A percentile compares a stretch with the other conserved stretches of the same genome.
These are phyloP conservation scores for Paramecium bursaria DNA, from an alignment of 73 alveolate genomes.

Conservation along the genomic window DNA sequence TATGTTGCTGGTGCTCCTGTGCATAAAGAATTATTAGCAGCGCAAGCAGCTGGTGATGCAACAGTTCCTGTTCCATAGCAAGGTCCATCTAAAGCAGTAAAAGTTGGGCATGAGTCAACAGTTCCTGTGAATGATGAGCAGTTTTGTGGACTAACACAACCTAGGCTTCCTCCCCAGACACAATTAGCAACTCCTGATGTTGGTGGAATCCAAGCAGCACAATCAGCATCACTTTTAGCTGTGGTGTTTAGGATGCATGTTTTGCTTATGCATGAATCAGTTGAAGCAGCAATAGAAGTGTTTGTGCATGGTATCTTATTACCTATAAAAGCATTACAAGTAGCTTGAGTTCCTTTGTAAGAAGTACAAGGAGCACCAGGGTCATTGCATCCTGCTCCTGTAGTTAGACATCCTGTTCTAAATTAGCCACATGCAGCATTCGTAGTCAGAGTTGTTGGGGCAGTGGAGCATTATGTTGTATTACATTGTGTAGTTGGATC, in stretches of 20 bases:
- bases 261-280: slow-evolving; percentile 1
- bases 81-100: slow-evolving; percentile 48
- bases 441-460: neutral
- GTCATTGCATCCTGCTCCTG: neutral
- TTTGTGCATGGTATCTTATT: slow-evolving; percentile 21
- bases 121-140: slow-evolving; percentile 50
- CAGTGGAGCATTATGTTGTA: neutral
- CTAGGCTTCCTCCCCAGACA: too few relatives aligned
- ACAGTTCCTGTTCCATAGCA: slow-evolving; percentile 28
- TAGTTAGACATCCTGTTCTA: neutral
- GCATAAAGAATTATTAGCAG: neutral
- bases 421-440: neutral
- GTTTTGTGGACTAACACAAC: slow-evolving; percentile 42
- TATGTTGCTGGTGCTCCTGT: slow-evolving; percentile 43
- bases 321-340: neutral
- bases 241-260: neutral
- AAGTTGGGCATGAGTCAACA: slow-evolving; percentile 16
- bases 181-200: too few relatives aligned
- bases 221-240: neutral
- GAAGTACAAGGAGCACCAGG: neutral
- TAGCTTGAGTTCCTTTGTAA: neutral
- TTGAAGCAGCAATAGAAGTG: slow-evolving; percentile 23
- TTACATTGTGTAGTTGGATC: neutral
- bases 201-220: too few relatives aligned
- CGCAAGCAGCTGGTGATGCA: neutral